phyloP scores from a whole-genome alignment of 805 yeast species.

The Scheffersomyces ergatensis region DNA sequence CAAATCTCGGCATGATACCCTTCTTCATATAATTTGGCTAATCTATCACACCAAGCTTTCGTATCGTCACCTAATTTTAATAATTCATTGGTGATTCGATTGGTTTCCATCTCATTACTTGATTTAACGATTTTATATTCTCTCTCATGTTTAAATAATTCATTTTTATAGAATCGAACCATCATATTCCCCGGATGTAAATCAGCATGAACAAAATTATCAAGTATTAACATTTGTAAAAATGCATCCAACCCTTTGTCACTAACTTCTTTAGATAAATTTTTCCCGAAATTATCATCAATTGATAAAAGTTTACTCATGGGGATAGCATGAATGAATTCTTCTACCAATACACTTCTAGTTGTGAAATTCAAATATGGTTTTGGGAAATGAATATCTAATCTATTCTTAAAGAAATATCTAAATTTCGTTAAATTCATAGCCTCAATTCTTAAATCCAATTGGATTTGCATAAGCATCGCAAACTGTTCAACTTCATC shows the following conservation, averaged over 20 bases:
- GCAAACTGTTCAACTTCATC: conserved; percentile 90
- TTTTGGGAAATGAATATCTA: conserved; percentile 75
- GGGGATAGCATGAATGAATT: conserved; percentile 78
- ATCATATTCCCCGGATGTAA: conserved; percentile 95
- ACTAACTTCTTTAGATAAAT: conserved; percentile 64
- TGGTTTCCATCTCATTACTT: conserved; percentile 45
- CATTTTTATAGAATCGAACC: conserved; percentile 62
- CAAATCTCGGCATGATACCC: conserved; percentile 85
- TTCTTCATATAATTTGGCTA: conserved; percentile 46
- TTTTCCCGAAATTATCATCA: conserved; percentile 42
- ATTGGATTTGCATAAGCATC: conserved; percentile 79
- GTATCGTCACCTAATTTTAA: conserved; percentile 30
- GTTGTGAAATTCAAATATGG: conserved; percentile 67
- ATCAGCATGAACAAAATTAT: conserved; percentile 95
- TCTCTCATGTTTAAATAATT: conserved; percentile 37
- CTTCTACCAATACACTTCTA: conserved; percentile 78
- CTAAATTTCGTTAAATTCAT: conserved; percentile 71
- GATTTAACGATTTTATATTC: conserved; percentile 42
- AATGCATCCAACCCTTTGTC: conserved; percentile 89
- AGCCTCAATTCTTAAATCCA: conserved; percentile 89
- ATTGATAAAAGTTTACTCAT: conserved; percentile 66
- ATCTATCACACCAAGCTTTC: conserved; percentile 43
- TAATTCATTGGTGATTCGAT: conserved; percentile 42
- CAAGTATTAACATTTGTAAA: conserved; percentile 85
- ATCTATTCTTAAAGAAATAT: conserved; percentile 55